Percentiles rank a stretch among this genome's conserved stretches.
Conservation (phyloP, 345 rosid genomes). For the Arabidopsis arenosa region DNA sequence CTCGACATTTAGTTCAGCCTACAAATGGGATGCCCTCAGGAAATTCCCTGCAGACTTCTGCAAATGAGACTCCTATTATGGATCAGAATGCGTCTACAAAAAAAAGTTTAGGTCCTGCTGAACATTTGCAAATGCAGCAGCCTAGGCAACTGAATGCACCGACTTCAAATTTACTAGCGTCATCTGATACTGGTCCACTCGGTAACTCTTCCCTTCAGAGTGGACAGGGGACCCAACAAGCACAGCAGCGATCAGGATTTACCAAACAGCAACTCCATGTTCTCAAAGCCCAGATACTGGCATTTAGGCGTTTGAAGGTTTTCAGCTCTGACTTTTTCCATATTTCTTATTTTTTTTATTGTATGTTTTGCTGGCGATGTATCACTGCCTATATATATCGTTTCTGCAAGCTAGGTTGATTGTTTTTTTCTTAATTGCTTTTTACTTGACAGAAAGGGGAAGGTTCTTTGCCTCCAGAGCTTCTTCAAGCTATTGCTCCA, state of each 20-base stretch:
- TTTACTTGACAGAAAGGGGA: conserved; percentile 84
- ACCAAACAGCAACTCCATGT: conserved; percentile 96
- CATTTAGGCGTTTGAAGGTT: conserved; percentile 96
- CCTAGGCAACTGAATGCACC: conserved; percentile 68
- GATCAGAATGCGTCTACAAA: conserved; percentile 67
- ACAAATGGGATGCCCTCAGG: conserved; percentile 78
- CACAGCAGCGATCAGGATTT: conserved; percentile 69
- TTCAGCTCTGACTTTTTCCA: conserved; percentile 31
- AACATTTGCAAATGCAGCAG: conserved; percentile 65
- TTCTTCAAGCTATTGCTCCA: conserved; percentile 87
- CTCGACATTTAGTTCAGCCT: conserved; percentile 56
- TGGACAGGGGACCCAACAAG: conserved; percentile 59
- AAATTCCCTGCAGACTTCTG: conserved; percentile 69
- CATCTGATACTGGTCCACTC: conserved; percentile 58
- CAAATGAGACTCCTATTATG: conserved; percentile 54
- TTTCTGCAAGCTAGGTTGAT: conserved; percentile 25
- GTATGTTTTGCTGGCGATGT: conserved; percentile 22
- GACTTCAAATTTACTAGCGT: conserved; percentile 57
- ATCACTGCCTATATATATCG: conserved; percentile 12
- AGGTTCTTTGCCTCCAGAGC: conserved; percentile 90
- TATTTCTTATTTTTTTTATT: background rate
- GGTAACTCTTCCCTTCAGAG: conserved; percentile 54
- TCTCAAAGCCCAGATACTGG: conserved; percentile 97
- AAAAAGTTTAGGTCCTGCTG: conserved; percentile 55
- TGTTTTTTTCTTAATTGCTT: conserved; percentile 18